A percentile compares a stretch with the other conserved stretches of the same genome.
Conservation (phyloP, 768 basidiomycete genomes). For the Albatrellus ellisii region DNA sequence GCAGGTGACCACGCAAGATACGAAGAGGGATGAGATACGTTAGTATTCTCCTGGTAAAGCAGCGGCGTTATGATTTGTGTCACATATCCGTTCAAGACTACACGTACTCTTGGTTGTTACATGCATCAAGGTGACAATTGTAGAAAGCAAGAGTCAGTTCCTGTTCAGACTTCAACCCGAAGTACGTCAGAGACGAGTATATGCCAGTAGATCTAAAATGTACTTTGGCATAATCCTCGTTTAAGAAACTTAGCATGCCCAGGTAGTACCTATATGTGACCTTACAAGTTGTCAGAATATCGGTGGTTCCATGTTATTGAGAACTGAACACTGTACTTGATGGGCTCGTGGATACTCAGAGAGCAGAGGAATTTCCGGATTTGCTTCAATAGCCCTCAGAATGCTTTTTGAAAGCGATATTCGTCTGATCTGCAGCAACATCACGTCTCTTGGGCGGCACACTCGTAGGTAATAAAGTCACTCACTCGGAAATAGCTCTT, state of each 20-base stretch:
- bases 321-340: constrained; percentile 39
- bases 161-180: constrained; percentile 53
- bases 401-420: constrained; percentile 90
- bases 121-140: constrained; percentile 58
- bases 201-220: constrained; percentile 3
- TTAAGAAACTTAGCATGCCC: constrained; percentile 88
- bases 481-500: constrained; percentile 91
- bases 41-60: constrained; percentile 59
- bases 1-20: constrained; percentile 78
- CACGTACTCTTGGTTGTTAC: constrained; percentile 72
- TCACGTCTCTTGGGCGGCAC: not conserved
- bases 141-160: constrained; percentile 82
- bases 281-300: constrained; percentile 25
- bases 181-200: not conserved
- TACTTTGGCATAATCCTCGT: constrained; percentile 83
- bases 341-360: constrained; percentile 69
- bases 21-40: constrained; percentile 85
- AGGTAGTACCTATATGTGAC: constrained; percentile 92
- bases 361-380: constrained; percentile 73
- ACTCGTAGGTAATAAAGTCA: constrained; percentile 7
- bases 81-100: not conserved
- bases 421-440: constrained; percentile 54
- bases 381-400: constrained; percentile 76
- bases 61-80: constrained; percentile 1
- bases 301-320: constrained; percentile 10